These are phyloP conservation scores for Haplosporangium gracile DNA, from an alignment of 192 early-diverging fungal species.

Conservation along the genomic window DNA sequence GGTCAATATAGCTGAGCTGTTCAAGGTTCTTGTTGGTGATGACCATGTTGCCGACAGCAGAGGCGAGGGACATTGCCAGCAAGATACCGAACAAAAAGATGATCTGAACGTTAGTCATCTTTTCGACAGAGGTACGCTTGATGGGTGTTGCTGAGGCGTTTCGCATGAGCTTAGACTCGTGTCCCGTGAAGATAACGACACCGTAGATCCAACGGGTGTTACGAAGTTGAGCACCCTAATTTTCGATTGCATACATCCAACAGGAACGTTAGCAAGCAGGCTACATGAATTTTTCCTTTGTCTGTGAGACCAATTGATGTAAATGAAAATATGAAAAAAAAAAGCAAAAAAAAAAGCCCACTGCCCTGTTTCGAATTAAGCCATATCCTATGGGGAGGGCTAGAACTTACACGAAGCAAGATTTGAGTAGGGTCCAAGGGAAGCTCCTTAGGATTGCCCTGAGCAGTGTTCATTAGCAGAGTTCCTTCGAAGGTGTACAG, in stretches of 20 bases:
- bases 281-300: background rate
- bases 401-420: constrained; percentile 76
- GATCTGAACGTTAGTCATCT: constrained; percentile 94
- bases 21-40: constrained; percentile 58
- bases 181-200: constrained; percentile 95
- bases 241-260: background rate
- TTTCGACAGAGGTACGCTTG: constrained; percentile 92
- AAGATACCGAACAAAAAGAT: constrained; percentile 93
- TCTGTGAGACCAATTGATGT: background rate
- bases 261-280: background rate
- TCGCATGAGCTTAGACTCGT: constrained; percentile 98
- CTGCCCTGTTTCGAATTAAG: constrained; percentile 4
- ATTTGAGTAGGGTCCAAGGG: constrained; percentile 93
- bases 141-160: constrained; percentile 94
- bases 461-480: constrained; percentile 66
- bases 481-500: constrained; percentile 97
- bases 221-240: constrained; percentile 88
- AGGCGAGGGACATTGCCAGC: constrained; percentile 85
- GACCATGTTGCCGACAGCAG: constrained; percentile 86
- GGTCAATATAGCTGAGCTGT: constrained; percentile 34
- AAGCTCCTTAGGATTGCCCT: constrained; percentile 70
- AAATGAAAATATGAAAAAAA: background rate
- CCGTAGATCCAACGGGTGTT: constrained; percentile 97
- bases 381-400: background rate
- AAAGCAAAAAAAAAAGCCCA: background rate